A percentile compares a stretch with the other conserved stretches of the same genome.
Evolutionary conservation across 345 rosid species (phyloP).

Genomic region (Populus pruinosa): DNA sequence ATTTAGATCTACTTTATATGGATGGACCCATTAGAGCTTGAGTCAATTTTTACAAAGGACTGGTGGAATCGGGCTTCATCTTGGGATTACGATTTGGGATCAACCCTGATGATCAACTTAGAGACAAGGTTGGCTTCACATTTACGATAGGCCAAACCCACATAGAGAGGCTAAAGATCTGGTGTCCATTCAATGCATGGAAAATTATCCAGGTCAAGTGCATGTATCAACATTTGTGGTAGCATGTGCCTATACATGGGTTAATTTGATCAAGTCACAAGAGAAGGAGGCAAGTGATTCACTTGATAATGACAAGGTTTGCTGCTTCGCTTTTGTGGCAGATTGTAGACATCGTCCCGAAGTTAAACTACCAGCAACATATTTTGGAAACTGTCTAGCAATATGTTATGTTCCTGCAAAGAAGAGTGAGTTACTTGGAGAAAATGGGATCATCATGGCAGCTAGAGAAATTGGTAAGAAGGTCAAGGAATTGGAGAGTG

Average conservation of each 20-base stretch:
- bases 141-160: conserved; percentile 15
- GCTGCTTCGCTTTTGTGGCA: conserved; percentile 18
- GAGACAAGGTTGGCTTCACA: conserved; percentile 30
- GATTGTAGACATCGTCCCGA: conserved; percentile 26
- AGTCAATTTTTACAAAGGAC: conserved; percentile 9
- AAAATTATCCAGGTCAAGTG: neutral
- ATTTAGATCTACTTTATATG: too few relatives aligned
- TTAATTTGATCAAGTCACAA: conserved; percentile 23
- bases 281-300: neutral
- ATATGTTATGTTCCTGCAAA: conserved; percentile 7
- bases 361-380: conserved; percentile 15
- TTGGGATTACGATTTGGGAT: neutral
- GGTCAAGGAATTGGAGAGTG: conserved; percentile 23
- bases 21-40: conserved; percentile 15
- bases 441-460: conserved; percentile 33
- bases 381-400: conserved; percentile 39
- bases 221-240: conserved; percentile 28
- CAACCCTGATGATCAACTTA: neutral
- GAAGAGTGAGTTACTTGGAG: conserved; percentile 19
- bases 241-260: conserved; percentile 35
- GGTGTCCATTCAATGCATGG: neutral
- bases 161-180: conserved; percentile 21
- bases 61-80: conserved; percentile 12
- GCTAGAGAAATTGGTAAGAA: conserved; percentile 29
- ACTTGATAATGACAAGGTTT: neutral